Base-by-base conservation (phyloP, 176 grass and related monocot species). In the Oryza brachyantha region DNA sequence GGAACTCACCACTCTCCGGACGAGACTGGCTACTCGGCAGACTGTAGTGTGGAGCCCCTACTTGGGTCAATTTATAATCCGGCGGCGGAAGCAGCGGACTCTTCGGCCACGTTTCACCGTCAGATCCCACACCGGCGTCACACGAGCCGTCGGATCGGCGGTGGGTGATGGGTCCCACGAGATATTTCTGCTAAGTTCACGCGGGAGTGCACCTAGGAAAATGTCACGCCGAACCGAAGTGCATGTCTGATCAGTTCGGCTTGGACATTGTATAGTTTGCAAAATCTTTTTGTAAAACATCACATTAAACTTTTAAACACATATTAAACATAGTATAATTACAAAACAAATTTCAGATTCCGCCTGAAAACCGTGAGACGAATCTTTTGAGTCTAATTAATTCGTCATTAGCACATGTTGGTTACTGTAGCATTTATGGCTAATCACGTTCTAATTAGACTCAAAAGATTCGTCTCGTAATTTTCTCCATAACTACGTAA, bases 11-110 rank as follows among this genome's bases (percentile, higher is more conserved):
- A 61, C 81, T 76, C 69, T 52, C 69, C 59, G 12, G 40, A 72
- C 50, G 21, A 55, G 50, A 55, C 50, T n/a, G 13, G 21, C 43
- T 24, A 35, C 24, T 21, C 17, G 57, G 54, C 24, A 34, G n/a
- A 28, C 40, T 11, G 22, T 22, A 21, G 16, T 11, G 64, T 24
- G 48, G 31, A 1, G 61, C 13, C 5, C 28, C 32, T 16, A 68
- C 61, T 36, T 76, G 72, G 27, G 50, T 43, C 72, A 32, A 76
- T 83, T 84, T 48, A 83, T 83, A 61, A 13, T 55, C 43, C 25
- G 27, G 46, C 31, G 27, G 60, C 25, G 68, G 68, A 39, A 60
- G 59, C 28, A 16, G 13, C 34, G 48, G 34, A 19, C 40, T 13
- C 5, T 4, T 5, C 1, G 8, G 10, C 13, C 79, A 62, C 1